phyloP scores from a whole-genome alignment of 441 rosid species.

The Gossypium schwendimanii region DNA sequence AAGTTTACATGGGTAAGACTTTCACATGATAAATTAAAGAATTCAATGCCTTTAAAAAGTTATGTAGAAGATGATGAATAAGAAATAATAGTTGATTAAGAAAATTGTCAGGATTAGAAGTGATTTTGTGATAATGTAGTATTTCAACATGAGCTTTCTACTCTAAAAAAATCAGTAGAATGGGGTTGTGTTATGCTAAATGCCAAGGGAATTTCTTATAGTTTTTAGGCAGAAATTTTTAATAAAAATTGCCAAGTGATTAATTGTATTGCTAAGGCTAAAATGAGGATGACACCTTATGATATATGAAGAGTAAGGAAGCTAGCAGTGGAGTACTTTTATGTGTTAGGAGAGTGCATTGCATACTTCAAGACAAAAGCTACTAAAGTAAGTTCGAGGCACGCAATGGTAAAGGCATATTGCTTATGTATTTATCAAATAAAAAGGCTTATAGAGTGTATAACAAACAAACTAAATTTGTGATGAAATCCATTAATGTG shows the following conservation, averaged over 20 bases:
- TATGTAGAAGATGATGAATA: not conserved
- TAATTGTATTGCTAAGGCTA: not conserved
- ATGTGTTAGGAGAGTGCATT: not conserved
- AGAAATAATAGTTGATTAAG: not conserved
- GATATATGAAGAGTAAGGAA: not conserved
- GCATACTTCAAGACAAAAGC: not conserved
- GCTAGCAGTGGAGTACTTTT: not conserved
- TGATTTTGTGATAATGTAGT: not conserved
- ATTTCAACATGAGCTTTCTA: not conserved
- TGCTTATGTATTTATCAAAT: not conserved
- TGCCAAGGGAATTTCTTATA: not conserved
- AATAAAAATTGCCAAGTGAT: not conserved
- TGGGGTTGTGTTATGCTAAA: not conserved
- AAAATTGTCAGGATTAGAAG: not conserved
- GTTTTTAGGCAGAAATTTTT: not conserved
- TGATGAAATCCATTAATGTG: not conserved
- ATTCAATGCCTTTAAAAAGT: not conserved
- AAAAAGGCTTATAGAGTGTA: not conserved
- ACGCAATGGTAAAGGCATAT: not conserved
- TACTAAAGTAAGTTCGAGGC: not conserved
- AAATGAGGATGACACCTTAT: not conserved
- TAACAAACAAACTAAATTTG: not conserved
- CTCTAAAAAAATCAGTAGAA: not conserved
- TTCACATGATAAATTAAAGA: not conserved
- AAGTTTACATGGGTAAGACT: not conserved